These are phyloP conservation scores for Azolla pinnata DNA, from an alignment of 75 land plant genomes.

Conservation along the genomic window DNA sequence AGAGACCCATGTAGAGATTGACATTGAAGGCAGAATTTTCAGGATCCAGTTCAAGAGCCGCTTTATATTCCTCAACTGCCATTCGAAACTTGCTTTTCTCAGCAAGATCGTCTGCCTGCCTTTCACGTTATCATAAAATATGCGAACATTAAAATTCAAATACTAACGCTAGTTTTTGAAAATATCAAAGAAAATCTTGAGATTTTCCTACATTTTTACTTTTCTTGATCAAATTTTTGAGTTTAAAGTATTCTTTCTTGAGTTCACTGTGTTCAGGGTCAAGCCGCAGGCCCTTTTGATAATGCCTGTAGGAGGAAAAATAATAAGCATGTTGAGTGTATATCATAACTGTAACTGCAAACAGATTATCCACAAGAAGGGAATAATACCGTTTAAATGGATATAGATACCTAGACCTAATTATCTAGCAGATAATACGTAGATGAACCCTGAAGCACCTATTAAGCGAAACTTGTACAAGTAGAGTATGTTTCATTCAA, in stretches of 20 bases:
- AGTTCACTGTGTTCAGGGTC: conserved; percentile 93
- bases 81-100: conserved; percentile 78
- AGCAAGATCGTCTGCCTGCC: conserved; percentile 86
- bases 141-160: background rate
- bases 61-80: conserved; percentile 78
- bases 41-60: conserved; percentile 75
- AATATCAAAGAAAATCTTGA: conserved; percentile 1
- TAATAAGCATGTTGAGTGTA: no score
- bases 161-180: background rate
- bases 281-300: conserved; percentile 81
- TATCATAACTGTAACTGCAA: no score
- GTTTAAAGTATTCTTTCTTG: conserved; percentile 91
- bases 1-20: conserved; percentile 78
- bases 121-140: background rate
- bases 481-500: no score
- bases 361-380: no score
- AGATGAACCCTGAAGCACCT: no score
- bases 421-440: no score
- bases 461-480: no score
- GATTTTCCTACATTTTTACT: conserved; percentile 84
- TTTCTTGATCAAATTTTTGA: conserved; percentile 87
- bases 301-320: conserved; percentile 51
- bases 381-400: no score
- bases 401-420: no score
- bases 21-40: conserved; percentile 73